Conservation (phyloP, 805 yeast genomes). For the Starmera quercuum region DNA sequence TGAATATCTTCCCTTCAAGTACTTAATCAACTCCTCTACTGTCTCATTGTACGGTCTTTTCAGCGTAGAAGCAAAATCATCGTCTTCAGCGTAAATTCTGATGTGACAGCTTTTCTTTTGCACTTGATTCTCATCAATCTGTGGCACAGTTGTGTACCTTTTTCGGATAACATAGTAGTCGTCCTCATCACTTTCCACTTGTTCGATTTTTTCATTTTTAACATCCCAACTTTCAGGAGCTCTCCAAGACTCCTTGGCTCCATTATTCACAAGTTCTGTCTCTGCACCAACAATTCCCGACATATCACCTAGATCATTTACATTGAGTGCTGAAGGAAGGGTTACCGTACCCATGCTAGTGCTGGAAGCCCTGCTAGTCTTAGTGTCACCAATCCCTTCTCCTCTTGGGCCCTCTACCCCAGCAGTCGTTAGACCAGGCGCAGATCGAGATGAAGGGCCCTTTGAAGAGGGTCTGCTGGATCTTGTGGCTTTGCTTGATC, state of each 20-base stretch:
- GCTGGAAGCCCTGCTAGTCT: conserved; percentile 1
- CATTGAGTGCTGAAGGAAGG: conserved; percentile 29
- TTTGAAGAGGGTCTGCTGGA: too few species aligned
- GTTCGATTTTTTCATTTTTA: conserved; percentile 20
- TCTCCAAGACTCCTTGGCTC: conserved; percentile 30
- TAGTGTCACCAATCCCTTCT: too few species aligned
- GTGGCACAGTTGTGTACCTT: conserved; percentile 26
- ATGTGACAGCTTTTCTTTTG: conserved; percentile 37
- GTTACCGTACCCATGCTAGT: conserved; percentile 18
- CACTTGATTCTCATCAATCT: conserved; percentile 19
- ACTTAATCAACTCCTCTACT: conserved; percentile 63
- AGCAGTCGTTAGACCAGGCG: too few species aligned
- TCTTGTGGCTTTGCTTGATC: too few species aligned
- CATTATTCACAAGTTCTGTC: not conserved
- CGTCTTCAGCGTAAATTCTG: conserved; percentile 76
- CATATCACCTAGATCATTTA: conserved; percentile 41
- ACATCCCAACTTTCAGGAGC: conserved; percentile 63
- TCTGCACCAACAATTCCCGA: conserved; percentile 32
- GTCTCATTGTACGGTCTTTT: conserved; percentile 75
- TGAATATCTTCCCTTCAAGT: conserved; percentile 70
- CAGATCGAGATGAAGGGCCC: too few species aligned
- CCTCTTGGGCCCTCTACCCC: too few species aligned
- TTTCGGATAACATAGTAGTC: conserved; percentile 29
- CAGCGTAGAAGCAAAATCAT: conserved; percentile 73
- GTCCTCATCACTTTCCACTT: conserved; percentile 21